Evolutionary conservation across 768 basidiomycete genomes (phyloP), one percentile per base, ranked within the genome.

Genomic region (Punctularia strigosozonata): DNA sequence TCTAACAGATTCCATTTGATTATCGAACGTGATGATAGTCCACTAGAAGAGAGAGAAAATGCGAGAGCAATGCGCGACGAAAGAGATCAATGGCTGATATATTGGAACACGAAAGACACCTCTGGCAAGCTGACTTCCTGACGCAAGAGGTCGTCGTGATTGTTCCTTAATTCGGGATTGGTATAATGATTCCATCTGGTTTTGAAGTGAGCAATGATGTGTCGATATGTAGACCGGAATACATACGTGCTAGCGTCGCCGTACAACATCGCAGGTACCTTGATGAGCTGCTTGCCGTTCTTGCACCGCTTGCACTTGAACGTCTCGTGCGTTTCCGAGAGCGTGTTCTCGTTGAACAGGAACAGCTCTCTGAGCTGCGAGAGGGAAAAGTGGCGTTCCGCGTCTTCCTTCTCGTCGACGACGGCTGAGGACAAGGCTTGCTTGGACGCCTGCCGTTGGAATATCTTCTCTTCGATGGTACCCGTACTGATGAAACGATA

Each of bases 381-480:
- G 37, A 82, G 53, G 3, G 90, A 89, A 63, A 97, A 99, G 59
- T 98, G 94, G 6, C 94, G 80, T 49, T 94, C 92, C 0, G 87
- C 75, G 50, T 94, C 88, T 62, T 94, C 87, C 51, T 90, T 91
- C 58, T 94, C 90, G 51, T 99, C 94, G 15, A 99, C 92, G 3
- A 98, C 91, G n/a, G 90, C 90, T 1, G 91, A 91, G 0, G 95
- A 98, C 8, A 98, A 73, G 2, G 92, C 88, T 57, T 94, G 90
- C 58, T 99, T 99, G 47, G 80, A 84, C 12, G 85, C 90, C 60
- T 99, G 95, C 33, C 95, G 71, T 57, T 99, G 95, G 59, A 97
- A 98, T 46, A 98, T 95, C 67, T 97, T 98, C 62, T 98, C 94
- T 59, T 98, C 92, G 44, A 98, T 95, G 1, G 92, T 95, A 2